Conservation (phyloP, 2,329 filamentous ascomycete genomes). For the Colletotrichum lindemuthianum region DNA sequence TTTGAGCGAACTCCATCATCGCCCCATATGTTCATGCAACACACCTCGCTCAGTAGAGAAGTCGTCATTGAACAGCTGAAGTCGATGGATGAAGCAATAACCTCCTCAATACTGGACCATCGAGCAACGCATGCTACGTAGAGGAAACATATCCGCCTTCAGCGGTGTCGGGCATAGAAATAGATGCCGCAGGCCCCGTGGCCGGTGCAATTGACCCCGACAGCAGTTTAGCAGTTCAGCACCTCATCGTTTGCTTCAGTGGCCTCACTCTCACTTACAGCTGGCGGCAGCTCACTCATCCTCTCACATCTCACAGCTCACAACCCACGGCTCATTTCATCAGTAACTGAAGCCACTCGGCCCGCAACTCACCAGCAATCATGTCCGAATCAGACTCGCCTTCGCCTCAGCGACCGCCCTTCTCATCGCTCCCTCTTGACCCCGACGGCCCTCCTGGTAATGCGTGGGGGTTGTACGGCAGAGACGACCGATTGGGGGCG, state of each 20-base stretch:
- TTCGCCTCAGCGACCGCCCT: slow-evolving; percentile 7
- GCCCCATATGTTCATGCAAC: too few species aligned
- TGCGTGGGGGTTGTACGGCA: slow-evolving; percentile 66
- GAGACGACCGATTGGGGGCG: slow-evolving; percentile 61
- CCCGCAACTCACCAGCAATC: too few species aligned
- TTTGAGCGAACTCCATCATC: too few species aligned
- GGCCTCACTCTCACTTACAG: neutral
- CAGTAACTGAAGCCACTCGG: neutral
- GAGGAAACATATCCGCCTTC: neutral
- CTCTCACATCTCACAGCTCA: neutral
- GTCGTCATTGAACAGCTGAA: too few species aligned
- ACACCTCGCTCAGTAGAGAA: too few species aligned
- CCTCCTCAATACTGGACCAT: too few species aligned
- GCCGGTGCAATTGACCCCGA: slow-evolving; percentile 20
- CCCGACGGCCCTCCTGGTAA: slow-evolving; percentile 61
- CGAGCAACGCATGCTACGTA: neutral
- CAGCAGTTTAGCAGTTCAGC: neutral
- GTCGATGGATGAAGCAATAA: too few species aligned
- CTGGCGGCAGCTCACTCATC: neutral
- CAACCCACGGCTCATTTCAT: neutral
- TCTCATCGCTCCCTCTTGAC: slow-evolving; percentile 55
- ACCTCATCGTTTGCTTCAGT: neutral
- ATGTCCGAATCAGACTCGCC: slow-evolving; percentile 2
- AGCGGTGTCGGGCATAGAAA: neutral
- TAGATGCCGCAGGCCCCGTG: neutral